Conservation (phyloP, 1,284 basidiomycete species). For the Cryptococcus depauperatus region DNA sequence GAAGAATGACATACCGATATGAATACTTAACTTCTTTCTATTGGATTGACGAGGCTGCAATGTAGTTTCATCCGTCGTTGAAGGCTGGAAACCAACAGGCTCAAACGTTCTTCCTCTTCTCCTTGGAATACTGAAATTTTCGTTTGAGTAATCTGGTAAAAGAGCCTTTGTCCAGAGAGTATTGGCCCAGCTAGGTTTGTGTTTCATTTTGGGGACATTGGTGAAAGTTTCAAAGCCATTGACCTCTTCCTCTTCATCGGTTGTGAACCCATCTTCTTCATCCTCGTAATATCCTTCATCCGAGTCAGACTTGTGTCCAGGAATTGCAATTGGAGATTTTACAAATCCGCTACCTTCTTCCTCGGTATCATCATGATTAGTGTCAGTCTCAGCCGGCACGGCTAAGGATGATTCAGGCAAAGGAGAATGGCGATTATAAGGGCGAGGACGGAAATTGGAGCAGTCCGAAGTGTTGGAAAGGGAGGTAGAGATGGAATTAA, state of each 20-base stretch:
- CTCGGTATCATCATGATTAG: constrained; percentile 7
- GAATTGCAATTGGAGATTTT: constrained; percentile 13
- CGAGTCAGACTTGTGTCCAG: constrained; percentile 12
- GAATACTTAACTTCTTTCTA: too few species aligned
- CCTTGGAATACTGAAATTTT: not conserved
- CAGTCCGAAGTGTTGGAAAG: not conserved
- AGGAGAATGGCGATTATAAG: not conserved
- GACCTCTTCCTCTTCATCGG: constrained; percentile 16
- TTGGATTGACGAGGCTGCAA: constrained; percentile 5
- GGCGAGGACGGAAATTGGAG: not conserved
- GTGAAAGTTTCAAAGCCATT: constrained; percentile 1
- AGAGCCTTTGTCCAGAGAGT: not conserved
- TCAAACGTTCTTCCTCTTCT: constrained; percentile 2
- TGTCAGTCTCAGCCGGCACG: not conserved
- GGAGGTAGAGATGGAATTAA: not conserved
- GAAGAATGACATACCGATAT: too few species aligned
- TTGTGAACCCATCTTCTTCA: constrained; percentile 20
- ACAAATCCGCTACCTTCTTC: constrained; percentile 11
- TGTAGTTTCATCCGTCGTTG: not conserved
- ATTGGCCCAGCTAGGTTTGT: not conserved
- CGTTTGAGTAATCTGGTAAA: not conserved
- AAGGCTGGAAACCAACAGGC: not conserved
- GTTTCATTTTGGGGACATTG: not conserved
- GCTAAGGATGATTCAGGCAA: not conserved
- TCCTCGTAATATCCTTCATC: constrained; percentile 22